These are phyloP conservation scores for Xanthoceras sorbifolium DNA, from an alignment of 345 rosid species.

Conservation along the genomic window DNA sequence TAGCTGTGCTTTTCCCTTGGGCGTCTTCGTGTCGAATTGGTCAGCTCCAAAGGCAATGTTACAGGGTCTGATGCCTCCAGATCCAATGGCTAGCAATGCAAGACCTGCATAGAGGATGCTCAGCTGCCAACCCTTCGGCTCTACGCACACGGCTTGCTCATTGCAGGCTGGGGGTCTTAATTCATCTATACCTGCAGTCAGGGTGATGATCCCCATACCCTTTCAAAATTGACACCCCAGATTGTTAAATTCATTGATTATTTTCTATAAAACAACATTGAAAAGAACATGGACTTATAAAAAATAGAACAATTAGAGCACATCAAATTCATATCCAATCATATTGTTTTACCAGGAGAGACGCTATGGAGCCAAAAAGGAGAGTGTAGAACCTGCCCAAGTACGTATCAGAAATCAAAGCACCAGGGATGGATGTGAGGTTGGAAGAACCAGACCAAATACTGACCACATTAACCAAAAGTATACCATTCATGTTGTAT, in stretches of 20 bases:
- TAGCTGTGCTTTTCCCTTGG: slow-evolving; percentile 46
- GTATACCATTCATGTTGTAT: slow-evolving; percentile 60
- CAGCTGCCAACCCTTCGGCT: slow-evolving; percentile 46
- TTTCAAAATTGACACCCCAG: slow-evolving; percentile 13
- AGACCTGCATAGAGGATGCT: slow-evolving; percentile 45
- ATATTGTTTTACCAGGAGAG: slow-evolving; percentile 42
- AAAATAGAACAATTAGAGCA: too few species aligned
- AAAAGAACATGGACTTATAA: too few species aligned
- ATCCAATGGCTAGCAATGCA: slow-evolving; percentile 49
- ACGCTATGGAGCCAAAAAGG: slow-evolving; percentile 46
- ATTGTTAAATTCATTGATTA: not conserved
- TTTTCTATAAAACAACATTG: not conserved
- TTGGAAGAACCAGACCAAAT: slow-evolving; percentile 62
- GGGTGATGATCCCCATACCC: slow-evolving; percentile 60
- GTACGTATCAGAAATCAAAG: slow-evolving; percentile 55
- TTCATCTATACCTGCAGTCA: slow-evolving; percentile 43
- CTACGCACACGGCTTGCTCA: slow-evolving; percentile 28
- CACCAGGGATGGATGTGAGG: slow-evolving; percentile 53
- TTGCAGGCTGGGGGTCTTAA: slow-evolving; percentile 48
- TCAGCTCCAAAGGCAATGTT: slow-evolving; percentile 61
- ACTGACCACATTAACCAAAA: slow-evolving; percentile 48
- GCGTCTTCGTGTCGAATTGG: slow-evolving; percentile 50
- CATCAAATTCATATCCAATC: not conserved
- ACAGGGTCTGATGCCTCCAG: slow-evolving; percentile 59
- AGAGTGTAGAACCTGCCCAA: slow-evolving; percentile 56